Conservation (phyloP, 2,329 filamentous ascomycete genomes). For the Cadophora malorum region DNA sequence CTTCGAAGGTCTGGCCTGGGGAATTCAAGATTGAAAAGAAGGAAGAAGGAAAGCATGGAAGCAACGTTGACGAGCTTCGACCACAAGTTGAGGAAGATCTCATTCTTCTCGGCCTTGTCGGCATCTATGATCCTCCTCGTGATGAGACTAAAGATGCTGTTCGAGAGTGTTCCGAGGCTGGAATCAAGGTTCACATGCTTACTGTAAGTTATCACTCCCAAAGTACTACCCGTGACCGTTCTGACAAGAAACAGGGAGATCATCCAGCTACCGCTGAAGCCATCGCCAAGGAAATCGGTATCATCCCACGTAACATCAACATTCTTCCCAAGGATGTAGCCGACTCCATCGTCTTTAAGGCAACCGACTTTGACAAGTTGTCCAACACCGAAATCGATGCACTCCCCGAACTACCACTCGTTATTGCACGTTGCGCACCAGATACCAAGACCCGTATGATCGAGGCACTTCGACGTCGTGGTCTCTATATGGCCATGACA, state of each 20-base stretch:
- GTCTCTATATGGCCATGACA: constrained; percentile 64
- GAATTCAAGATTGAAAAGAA: constrained; percentile 6
- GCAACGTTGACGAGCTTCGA: constrained; percentile 35
- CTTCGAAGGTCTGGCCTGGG: constrained; percentile 10
- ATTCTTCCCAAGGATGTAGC: constrained; percentile 65
- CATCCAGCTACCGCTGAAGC: constrained; percentile 79
- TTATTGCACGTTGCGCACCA: constrained; percentile 84
- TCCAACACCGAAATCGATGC: constrained; percentile 75
- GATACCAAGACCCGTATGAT: constrained; percentile 93
- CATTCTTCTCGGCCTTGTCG: constrained; percentile 72
- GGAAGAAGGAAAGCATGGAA: constrained; percentile 51
- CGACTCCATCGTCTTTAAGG: constrained; percentile 76
- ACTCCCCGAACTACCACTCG: constrained; percentile 77
- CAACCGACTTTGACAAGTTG: constrained; percentile 56
- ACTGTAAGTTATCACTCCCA: constrained; percentile 54
- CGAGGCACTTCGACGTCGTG: constrained; percentile 79
- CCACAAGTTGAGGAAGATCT: constrained; percentile 66
- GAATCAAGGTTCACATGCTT: constrained; percentile 79
- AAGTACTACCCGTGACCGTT: neutral
- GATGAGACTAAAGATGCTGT: constrained; percentile 63
- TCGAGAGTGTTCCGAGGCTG: constrained; percentile 67
- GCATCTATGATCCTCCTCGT: constrained; percentile 63
- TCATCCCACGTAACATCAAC: constrained; percentile 67
- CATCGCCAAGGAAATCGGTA: constrained; percentile 80
- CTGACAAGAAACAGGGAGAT: constrained; percentile 62